Conservation (phyloP, 2,329 filamentous ascomycete species). For the Zymoseptoria brevis region DNA sequence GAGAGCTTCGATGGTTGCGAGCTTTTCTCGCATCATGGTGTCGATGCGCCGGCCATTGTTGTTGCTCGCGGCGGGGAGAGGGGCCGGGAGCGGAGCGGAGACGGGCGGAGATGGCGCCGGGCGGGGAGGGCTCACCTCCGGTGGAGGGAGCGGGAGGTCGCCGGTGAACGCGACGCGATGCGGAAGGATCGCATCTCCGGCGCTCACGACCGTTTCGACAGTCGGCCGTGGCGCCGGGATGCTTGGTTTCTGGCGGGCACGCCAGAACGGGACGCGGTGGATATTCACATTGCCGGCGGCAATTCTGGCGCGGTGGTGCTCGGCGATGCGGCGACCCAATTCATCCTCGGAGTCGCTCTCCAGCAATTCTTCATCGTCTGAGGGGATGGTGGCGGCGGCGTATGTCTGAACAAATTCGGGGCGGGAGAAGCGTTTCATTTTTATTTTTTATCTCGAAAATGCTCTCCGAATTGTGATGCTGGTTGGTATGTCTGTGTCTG, state of each 20-base stretch:
- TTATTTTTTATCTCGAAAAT: background rate
- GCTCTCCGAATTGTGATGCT: background rate
- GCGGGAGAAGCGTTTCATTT: background rate
- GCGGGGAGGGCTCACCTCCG: background rate
- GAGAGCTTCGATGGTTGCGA: background rate
- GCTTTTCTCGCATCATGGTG: background rate
- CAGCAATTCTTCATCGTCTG: background rate
- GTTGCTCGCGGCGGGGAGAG: background rate
- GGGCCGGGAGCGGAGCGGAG: background rate
- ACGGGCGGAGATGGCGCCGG: background rate
- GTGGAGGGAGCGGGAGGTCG: background rate
- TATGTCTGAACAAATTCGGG: background rate
- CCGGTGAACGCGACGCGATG: background rate
- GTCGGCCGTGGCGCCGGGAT: background rate
- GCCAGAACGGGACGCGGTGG: background rate
- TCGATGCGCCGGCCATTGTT: background rate
- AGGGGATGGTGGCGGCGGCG: background rate
- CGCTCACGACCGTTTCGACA: background rate
- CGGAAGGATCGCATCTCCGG: background rate
- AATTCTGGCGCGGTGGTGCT: slow-evolving; percentile 31
- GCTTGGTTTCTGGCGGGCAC: background rate
- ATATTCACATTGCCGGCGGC: background rate
- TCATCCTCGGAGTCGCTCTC: slow-evolving; percentile 28
- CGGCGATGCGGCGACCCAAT: slow-evolving; percentile 38
- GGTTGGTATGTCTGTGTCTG: background rate